A percentile compares a stretch with the other conserved stretches of the same genome.
Evolutionary conservation across 306 rosid genomes (phyloP).

Genomic region (Boehmeria nivea): DNA sequence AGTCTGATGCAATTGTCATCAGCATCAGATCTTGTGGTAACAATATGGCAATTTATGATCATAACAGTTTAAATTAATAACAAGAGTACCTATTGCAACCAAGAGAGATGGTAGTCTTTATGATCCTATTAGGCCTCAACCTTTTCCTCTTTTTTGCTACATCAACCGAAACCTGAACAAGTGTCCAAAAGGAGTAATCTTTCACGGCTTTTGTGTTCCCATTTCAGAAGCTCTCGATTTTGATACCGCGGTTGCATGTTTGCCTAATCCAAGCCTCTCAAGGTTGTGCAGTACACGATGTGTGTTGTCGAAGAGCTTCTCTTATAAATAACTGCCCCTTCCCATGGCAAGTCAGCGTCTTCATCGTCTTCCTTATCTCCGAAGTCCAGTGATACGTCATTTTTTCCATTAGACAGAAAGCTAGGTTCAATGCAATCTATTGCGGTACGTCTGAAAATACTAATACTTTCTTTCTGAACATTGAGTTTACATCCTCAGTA

Average conservation of each 20-base stretch:
- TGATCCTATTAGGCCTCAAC: constrained; percentile 85
- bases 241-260: constrained; percentile 55
- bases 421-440: constrained; percentile 28
- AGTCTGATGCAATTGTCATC: no score
- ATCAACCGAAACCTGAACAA: constrained; percentile 84
- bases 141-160: constrained; percentile 60
- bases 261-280: constrained; percentile 86
- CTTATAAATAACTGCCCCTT: constrained; percentile 81
- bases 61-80: no score
- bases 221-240: constrained; percentile 67
- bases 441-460: constrained; percentile 20
- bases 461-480: constrained; percentile 18
- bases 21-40: no score
- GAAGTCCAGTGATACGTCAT: constrained; percentile 29
- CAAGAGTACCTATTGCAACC: constrained; percentile 63
- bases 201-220: constrained; percentile 72
- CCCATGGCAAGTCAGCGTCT: constrained; percentile 63
- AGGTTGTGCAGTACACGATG: constrained; percentile 82
- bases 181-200: constrained; percentile 76
- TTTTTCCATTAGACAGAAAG: constrained; percentile 34
- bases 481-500: constrained; percentile 2
- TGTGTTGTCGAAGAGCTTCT: constrained; percentile 57
- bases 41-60: no score
- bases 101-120: constrained; percentile 69
- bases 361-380: constrained; percentile 41